Percentiles rank a stretch among this genome's conserved stretches.
Evolutionary conservation across 2,329 filamentous ascomycete species (phyloP).

Genomic region (Aspergillus pseudonomiae): DNA sequence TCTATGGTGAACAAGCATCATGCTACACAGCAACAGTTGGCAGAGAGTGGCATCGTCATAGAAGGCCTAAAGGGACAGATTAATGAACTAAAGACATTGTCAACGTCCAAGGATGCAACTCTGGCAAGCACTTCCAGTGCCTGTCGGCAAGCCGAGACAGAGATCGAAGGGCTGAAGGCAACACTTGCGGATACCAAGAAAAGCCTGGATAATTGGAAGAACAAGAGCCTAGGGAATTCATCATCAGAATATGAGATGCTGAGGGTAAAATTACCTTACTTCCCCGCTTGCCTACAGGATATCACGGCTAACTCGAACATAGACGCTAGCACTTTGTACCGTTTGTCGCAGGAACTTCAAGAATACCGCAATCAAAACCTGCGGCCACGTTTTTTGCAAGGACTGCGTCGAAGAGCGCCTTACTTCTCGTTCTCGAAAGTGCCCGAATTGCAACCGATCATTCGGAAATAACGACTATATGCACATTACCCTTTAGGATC

Average conservation of each 20-base stretch:
- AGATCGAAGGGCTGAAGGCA: constrained; percentile 78
- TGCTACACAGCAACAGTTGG: constrained; percentile 70
- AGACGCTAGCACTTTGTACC: constrained; percentile 82
- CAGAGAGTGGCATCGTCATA: constrained; percentile 69
- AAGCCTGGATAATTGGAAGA: constrained; percentile 83
- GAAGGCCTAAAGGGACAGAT: constrained; percentile 78
- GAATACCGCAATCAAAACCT: constrained; percentile 89
- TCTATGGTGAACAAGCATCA: constrained; percentile 72
- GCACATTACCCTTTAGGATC: constrained; percentile 53
- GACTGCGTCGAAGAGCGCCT: constrained; percentile 88
- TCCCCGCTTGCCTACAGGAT: neutral
- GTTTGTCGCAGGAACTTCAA: constrained; percentile 94
- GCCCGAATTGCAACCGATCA: constrained; percentile 86
- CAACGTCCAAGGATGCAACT: constrained; percentile 75
- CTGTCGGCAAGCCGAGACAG: constrained; percentile 64
- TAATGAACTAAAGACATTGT: constrained; percentile 71
- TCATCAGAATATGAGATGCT: constrained; percentile 83
- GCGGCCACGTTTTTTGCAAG: constrained; percentile 92
- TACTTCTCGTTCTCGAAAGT: constrained; percentile 88
- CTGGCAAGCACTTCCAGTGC: constrained; percentile 65
- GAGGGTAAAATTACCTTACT: constrained; percentile 64
- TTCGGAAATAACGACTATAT: constrained; percentile 93
- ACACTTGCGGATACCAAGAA: constrained; percentile 78
- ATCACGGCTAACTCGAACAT: constrained; percentile 20
- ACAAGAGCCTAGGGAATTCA: constrained; percentile 77